These are phyloP conservation scores for Lunularia cruciata DNA, from an alignment of 225 moss, liverwort and hornwort genomes.

Conservation along the genomic window DNA sequence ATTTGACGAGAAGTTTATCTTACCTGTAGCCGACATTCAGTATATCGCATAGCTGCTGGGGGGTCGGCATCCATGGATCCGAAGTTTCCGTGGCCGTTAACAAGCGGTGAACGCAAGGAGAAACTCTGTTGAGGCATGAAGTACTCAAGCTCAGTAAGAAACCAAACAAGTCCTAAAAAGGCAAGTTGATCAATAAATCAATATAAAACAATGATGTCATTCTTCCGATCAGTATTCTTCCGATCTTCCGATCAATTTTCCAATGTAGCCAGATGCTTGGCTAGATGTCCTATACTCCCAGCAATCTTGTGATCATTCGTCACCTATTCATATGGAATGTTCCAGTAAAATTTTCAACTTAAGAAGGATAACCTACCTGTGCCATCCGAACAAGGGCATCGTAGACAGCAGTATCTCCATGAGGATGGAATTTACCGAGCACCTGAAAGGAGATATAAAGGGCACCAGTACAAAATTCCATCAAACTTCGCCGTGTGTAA, in stretches of 20 bases:
- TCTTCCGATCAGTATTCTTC: too few relatives aligned
- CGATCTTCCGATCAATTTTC: too few relatives aligned
- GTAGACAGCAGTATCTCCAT: constrained; percentile 95
- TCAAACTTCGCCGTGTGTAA: not conserved
- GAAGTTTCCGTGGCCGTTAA: constrained; percentile 98
- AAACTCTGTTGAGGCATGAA: constrained; percentile 59
- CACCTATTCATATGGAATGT: too few relatives aligned
- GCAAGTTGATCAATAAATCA: too few relatives aligned
- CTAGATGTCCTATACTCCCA: too few relatives aligned
- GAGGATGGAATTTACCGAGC: constrained; percentile 98
- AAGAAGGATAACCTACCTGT: constrained; percentile 72
- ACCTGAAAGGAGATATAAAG: constrained; percentile 48
- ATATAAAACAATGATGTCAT: too few relatives aligned
- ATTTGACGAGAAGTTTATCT: not conserved
- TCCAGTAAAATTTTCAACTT: too few relatives aligned
- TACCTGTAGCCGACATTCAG: constrained; percentile 93
- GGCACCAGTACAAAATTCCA: not conserved
- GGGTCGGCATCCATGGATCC: constrained; percentile 99
- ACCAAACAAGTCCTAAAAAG: not conserved
- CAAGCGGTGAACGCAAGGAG: constrained; percentile 83
- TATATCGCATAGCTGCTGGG: constrained; percentile 99
- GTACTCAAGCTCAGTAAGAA: not conserved
- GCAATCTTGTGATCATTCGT: too few relatives aligned
- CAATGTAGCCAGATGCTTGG: too few relatives aligned
- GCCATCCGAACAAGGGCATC: constrained; percentile 99